Percentiles rank a stretch among this genome's conserved stretches.
These are phyloP conservation scores for Ceratocystis diversiconidia DNA, from an alignment of 2,329 filamentous ascomycete species.

Conservation along the genomic window DNA sequence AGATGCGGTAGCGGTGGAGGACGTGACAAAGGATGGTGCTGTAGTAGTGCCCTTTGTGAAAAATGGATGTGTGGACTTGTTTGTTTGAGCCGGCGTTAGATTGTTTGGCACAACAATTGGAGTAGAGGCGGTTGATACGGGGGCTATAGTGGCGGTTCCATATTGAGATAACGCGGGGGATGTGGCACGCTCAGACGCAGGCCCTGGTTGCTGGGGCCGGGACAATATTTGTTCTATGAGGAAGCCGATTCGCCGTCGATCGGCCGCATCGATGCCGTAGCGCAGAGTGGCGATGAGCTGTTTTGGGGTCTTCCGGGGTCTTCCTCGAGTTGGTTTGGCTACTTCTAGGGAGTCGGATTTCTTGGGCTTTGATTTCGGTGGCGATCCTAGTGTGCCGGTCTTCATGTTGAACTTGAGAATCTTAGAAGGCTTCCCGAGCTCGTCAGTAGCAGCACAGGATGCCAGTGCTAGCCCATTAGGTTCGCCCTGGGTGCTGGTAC, in stretches of 20 bases:
- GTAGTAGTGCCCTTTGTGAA: slow-evolving; percentile 25
- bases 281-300: slow-evolving; percentile 37
- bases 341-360: not conserved
- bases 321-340: slow-evolving; percentile 3
- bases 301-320: slow-evolving; percentile 21
- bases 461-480: slow-evolving; percentile 14
- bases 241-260: slow-evolving; percentile 37
- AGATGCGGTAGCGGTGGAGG: not conserved
- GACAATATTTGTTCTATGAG: slow-evolving; percentile 33
- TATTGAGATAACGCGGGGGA: not conserved
- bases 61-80: slow-evolving; percentile 31
- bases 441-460: slow-evolving; percentile 6
- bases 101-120: slow-evolving; percentile 1
- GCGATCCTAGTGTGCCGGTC: slow-evolving; percentile 48
- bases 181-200: not conserved
- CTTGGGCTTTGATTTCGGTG: slow-evolving; percentile 39
- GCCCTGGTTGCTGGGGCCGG: not conserved
- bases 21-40: not conserved
- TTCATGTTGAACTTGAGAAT: slow-evolving; percentile 43
- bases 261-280: slow-evolving; percentile 40
- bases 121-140: slow-evolving; percentile 21
- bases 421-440: slow-evolving; percentile 27
- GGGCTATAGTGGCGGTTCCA: slow-evolving; percentile 19
- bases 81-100: slow-evolving; percentile 20
- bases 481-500: not conserved